These are phyloP conservation scores for Candida glaebosa DNA, from an alignment of 805 yeast species.

Conservation along the genomic window DNA sequence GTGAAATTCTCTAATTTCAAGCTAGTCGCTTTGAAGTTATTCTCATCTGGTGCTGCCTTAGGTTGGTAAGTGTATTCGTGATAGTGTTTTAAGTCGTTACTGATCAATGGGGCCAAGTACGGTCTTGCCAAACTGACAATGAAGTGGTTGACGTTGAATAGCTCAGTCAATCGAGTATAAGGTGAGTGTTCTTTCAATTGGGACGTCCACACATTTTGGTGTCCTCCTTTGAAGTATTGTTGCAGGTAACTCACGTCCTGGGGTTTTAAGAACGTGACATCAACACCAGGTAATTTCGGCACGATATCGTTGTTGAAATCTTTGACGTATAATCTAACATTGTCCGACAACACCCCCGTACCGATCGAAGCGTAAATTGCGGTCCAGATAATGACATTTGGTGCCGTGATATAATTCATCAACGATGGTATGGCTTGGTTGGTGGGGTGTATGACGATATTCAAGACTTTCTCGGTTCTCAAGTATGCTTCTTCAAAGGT, in stretches of 20 bases:
- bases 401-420: constrained; percentile 87
- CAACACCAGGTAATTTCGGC: constrained; percentile 42
- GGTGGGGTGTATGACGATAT: constrained; percentile 82
- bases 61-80: constrained; percentile 22
- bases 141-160: constrained; percentile 93
- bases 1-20: constrained; percentile 23
- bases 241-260: constrained; percentile 46
- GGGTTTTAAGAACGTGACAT: constrained; percentile 40
- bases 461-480: constrained; percentile 72
- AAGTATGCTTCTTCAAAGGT: constrained; percentile 93
- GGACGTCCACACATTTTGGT: constrained; percentile 12
- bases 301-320: constrained; percentile 61
- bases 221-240: constrained; percentile 30
- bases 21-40: background rate
- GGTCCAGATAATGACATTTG: constrained; percentile 85
- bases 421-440: constrained; percentile 66
- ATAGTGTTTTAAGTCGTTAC: constrained; percentile 76
- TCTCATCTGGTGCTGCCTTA: constrained; percentile 4
- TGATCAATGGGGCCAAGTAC: constrained; percentile 83
- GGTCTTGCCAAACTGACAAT: constrained; percentile 91
- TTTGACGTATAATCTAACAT: constrained; percentile 56
- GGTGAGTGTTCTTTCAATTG: constrained; percentile 48
- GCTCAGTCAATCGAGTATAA: constrained; percentile 82
- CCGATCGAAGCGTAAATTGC: constrained; percentile 88
- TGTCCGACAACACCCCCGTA: constrained; percentile 58